Base-by-base conservation (phyloP, 768 basidiomycete species). In the Strobilomyces confusus region DNA sequence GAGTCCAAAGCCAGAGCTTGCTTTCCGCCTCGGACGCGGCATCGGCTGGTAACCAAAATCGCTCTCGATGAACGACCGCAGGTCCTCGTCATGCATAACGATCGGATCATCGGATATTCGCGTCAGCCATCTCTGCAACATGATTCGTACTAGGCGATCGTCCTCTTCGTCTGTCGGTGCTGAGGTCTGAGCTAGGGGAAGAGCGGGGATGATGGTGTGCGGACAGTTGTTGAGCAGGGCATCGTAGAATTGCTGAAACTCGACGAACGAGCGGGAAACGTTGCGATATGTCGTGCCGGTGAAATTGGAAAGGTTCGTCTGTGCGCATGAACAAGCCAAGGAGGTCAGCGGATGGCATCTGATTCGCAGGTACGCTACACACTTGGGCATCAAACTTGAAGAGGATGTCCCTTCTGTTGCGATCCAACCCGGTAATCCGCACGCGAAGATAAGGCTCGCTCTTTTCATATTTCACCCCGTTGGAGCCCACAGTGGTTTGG, bases 121-220 rank as follows among this genome's bases (percentile, higher is more conserved):
- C 12, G 90, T 85, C 49, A 97, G 80, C 95, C 97, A 99, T 56
- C 91, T 77, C 71, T 98, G 97, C 20, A 98, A 77, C 81, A 95
- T 92, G 55, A 95, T 88, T 67, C 89, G 89, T 30, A 99, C 92
- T 3, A 99, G 79, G 19, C 97, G 81, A 69, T 98, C 97, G 69
- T 99, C 97, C 72, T 98, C 97, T 72, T 98, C 97, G 64, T 98
- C 97, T 13, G 92, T 94, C 23, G 92, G 88, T 3, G 97, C 97
- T 13, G 95, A 98, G 0, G 95, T 98, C 60, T 95, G 92, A 0
- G 95, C 83, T n/a, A 98, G 79, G 1, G 97, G 97, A 14, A 99
- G 79, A 5, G 97, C 97, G 9, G 97, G 92, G 15, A 98, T 79
- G 61, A 99, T 97, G 25, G 95, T 95, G 65, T 98, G 97, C 0